Conservation (phyloP, 106 monocot genomes). For the Triglochin maritima region DNA sequence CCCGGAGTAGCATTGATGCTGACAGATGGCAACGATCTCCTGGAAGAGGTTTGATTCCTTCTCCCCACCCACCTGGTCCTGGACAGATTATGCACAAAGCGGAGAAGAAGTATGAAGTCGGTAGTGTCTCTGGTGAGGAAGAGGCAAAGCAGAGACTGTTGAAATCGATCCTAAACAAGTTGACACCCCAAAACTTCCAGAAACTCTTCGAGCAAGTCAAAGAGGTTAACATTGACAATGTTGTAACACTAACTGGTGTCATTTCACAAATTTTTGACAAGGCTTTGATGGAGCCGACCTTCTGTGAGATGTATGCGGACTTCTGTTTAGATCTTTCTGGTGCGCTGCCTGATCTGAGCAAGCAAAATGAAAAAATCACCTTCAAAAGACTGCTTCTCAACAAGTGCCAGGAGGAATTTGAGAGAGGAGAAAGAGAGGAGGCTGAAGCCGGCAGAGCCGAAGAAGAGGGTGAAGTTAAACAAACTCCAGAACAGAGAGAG, state of each 20-base stretch:
- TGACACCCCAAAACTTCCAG: conserved; percentile 85
- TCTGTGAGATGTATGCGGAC: conserved; percentile 94
- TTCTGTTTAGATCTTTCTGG: conserved; percentile 65
- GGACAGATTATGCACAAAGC: conserved; percentile 67
- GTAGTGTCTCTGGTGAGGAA: conserved; percentile 59
- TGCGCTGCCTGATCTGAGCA: conserved; percentile 58
- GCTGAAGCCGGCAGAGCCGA: conserved; percentile 47
- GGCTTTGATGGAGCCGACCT: conserved; percentile 83
- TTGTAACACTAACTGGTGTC: conserved; percentile 51
- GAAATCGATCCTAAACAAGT: conserved; percentile 75
- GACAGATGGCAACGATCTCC: conserved; percentile 72
- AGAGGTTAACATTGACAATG: conserved; percentile 61
- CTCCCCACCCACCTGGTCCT: conserved; percentile 37
- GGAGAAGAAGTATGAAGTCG: conserved; percentile 67
- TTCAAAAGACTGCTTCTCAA: conserved; percentile 78
- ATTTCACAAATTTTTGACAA: conserved; percentile 94
- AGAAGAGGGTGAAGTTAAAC: conserved; percentile 61
- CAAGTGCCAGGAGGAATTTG: conserved; percentile 96
- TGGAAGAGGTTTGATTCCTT: conserved; percentile 49
- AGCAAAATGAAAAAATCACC: conserved; percentile 67
- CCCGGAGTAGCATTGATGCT: conserved; percentile 35
- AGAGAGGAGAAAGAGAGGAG: conserved; percentile 67
- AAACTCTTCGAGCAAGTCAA: conserved; percentile 59
- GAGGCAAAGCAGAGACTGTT: conserved; percentile 65
- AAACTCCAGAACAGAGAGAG: conserved; percentile 50